Conservation (phyloP, 805 yeast species). For the Myxozyma mucilagina region DNA sequence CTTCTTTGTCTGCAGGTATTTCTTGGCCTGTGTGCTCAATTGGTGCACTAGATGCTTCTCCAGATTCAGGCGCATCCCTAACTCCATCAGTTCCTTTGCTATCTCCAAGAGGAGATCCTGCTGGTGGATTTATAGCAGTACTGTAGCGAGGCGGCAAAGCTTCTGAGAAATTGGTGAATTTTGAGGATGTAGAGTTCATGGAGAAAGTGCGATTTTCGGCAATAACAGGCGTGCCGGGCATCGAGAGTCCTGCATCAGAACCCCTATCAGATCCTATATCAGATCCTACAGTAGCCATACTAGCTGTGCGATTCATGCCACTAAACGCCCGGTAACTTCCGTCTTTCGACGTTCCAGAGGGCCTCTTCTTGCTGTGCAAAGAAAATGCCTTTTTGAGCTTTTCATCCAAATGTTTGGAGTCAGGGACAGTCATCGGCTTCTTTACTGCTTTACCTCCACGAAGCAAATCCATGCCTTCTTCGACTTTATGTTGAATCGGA, state of each 20-base stretch:
- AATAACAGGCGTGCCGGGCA: neutral
- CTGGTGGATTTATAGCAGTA: neutral
- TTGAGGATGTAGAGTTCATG: slow-evolving; percentile 8
- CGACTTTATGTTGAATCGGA: slow-evolving; percentile 35
- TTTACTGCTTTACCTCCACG: slow-evolving; percentile 37
- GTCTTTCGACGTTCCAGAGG: slow-evolving; percentile 24
- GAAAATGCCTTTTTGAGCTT: slow-evolving; percentile 35
- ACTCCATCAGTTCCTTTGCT: neutral
- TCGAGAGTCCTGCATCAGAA: slow-evolving; percentile 7
- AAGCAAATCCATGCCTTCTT: slow-evolving; percentile 35
- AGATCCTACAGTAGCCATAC: slow-evolving; percentile 11
- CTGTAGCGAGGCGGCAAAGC: slow-evolving; percentile 12
- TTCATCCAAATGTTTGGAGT: slow-evolving; percentile 21
- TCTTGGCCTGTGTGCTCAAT: neutral
- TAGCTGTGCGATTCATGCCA: slow-evolving; percentile 9
- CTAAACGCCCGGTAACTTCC: slow-evolving; percentile 24
- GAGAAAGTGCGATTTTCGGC: slow-evolving; percentile 6
- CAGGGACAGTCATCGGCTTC: slow-evolving; percentile 35
- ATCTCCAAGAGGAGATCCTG: neutral
- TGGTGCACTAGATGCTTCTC: neutral
- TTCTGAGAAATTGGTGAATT: slow-evolving; percentile 7
- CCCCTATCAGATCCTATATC: slow-evolving; percentile 15
- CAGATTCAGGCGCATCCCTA: neutral
- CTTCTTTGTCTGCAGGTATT: neutral
- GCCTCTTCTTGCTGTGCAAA: slow-evolving; percentile 41